phyloP scores from a whole-genome alignment of 2,329 filamentous ascomycete genomes.

The Amesomyces nigricolor region DNA sequence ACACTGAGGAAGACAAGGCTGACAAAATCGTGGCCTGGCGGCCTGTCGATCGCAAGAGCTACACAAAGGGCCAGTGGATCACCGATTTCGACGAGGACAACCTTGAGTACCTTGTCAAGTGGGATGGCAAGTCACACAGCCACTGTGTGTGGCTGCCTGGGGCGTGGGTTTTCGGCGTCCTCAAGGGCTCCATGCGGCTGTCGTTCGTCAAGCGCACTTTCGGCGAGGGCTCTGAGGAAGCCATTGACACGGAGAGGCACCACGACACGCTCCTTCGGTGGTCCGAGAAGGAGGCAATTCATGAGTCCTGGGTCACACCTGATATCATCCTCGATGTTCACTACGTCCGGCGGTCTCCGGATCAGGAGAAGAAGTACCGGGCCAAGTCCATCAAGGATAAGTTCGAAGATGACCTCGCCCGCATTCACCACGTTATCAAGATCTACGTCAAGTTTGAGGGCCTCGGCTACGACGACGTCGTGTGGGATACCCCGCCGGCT shows the following conservation, averaged over 20 bases:
- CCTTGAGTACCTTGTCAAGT: slow-evolving; percentile 92
- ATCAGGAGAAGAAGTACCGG: slow-evolving; percentile 44
- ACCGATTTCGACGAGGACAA: slow-evolving; percentile 62
- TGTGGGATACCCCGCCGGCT: slow-evolving; percentile 79
- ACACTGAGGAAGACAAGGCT: slow-evolving; percentile 57
- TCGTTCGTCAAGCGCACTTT: slow-evolving; percentile 69
- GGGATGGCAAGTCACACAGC: slow-evolving; percentile 74
- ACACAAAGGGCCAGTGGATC: slow-evolving; percentile 46
- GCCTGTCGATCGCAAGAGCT: slow-evolving; percentile 52
- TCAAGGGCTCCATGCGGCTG: slow-evolving; percentile 57
- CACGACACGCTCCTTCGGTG: slow-evolving; percentile 52
- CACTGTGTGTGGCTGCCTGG: slow-evolving; percentile 84
- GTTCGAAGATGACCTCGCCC: slow-evolving; percentile 64
- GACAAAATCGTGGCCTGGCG: slow-evolving; percentile 85
- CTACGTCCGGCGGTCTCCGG: slow-evolving; percentile 15
- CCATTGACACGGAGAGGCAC: slow-evolving; percentile 14
- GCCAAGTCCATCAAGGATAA: slow-evolving; percentile 43
- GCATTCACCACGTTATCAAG: slow-evolving; percentile 65
- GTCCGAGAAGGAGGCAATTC: slow-evolving; percentile 71
- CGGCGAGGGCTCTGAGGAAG: slow-evolving; percentile 41
- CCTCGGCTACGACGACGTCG: slow-evolving; percentile 80
- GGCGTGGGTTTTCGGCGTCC: slow-evolving; percentile 76
- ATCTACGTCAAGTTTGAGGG: slow-evolving; percentile 90
- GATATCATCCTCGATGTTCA: slow-evolving; percentile 81
- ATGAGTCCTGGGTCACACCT: slow-evolving; percentile 76